Conservation (phyloP, 208 protist species). For the Zelonia costaricensis region DNA sequence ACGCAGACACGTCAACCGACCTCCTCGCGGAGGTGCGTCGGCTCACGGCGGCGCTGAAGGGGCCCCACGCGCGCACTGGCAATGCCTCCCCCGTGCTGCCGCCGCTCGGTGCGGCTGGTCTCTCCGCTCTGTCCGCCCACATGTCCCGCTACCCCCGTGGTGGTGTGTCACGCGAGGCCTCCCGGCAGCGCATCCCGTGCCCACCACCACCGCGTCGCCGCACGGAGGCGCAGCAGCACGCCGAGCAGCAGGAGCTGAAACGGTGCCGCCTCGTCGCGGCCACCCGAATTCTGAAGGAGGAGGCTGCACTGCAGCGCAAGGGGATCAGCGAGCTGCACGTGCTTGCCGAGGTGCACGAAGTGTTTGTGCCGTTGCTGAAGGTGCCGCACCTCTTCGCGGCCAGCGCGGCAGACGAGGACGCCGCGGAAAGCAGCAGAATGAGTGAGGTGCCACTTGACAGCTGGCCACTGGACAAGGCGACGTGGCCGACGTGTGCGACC, state of each 20-base stretch:
- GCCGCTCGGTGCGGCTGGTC: background rate
- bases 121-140: too few relatives aligned
- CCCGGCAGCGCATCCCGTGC: background rate
- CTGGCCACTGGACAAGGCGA: conserved; percentile 24
- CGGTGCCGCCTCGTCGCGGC: conserved; percentile 33
- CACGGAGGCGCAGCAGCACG: background rate
- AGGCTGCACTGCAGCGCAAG: conserved; percentile 32
- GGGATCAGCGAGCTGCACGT: conserved; percentile 39
- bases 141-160: background rate
- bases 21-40: conserved; percentile 8
- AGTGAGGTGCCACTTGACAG: too few relatives aligned
- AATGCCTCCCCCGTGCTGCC: background rate
- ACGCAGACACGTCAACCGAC: conserved; percentile 4
- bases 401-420: background rate
- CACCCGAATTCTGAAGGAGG: conserved; percentile 45
- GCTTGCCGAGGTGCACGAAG: conserved; percentile 33
- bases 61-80: background rate
- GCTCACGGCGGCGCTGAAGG: background rate
- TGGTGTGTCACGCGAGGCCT: background rate
- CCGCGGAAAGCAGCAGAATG: too few relatives aligned
- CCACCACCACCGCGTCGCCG: background rate
- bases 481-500: conserved; percentile 11
- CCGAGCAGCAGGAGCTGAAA: conserved; percentile 37
- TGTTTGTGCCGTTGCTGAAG: conserved; percentile 53
- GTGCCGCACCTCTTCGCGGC: conserved; percentile 36